Base-by-base conservation (phyloP, 2,329 filamentous ascomycete genomes). In the Aspergillus latus region DNA sequence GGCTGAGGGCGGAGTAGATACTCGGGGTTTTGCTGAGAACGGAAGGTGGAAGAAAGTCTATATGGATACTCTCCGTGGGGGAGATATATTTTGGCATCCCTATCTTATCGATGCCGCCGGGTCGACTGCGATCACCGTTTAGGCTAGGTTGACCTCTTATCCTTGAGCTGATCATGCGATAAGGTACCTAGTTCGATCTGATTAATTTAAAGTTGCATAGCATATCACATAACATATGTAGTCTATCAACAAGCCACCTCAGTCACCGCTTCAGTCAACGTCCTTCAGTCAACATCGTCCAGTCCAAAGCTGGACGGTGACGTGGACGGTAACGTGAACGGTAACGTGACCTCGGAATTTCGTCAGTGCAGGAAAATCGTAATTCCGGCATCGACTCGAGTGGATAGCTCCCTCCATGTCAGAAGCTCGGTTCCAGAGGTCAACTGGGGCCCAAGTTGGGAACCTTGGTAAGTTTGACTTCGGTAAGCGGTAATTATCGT, bases 341-440 rank as follows among this genome's bases (percentile, higher is more conserved):
- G n/a, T n/a, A n/a, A n/a, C n/a, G n/a, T n/a, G n/a, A 21, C 21
- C 21, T 21, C 21, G 21, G 21, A 21, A 21, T 21, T 21, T 21
- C 21, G 21, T 21, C 34, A 11, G 34, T 37, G 34, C 11, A 52
- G 50, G 50, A 52, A 52, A 44, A 52, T 46, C 34, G 36, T 47
- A 53, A 21, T 34, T 47, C 51, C 51, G 51, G 47, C 15, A 13
- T 53, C 51, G 43, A 44, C 34, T 15, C 47, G 11, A 49, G 21
- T 37, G 34, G 10, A 11, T 13, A 37, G 34, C 34, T 36, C 34
- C 13, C 34, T 36, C 9, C 49, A 43, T 51, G 37, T 44, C 49
- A 36, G 39, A 52, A 30, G n/a, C 15, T 9, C 29, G 8, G 44
- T 47, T 34, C 44, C 44, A 34, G 21, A 34, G 44, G 29, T 13